A percentile compares a stretch with the other conserved stretches of the same genome.
Conservation (phyloP, 1,284 basidiomycete species). For the Wallemia hederae region DNA sequence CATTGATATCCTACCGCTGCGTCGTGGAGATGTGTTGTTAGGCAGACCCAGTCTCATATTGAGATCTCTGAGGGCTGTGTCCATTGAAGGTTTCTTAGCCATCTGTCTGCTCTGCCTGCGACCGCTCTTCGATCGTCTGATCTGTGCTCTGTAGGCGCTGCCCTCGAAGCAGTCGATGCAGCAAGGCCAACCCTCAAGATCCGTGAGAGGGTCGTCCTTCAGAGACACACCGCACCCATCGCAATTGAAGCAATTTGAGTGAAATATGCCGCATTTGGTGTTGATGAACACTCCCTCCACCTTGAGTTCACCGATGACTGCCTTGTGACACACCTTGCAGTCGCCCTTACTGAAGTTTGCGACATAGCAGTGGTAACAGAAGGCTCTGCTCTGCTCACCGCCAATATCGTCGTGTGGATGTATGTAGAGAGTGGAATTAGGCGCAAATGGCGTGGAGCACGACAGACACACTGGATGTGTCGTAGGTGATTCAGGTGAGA, state of each 20-base stretch:
- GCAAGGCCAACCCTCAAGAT: slow-evolving; percentile 42
- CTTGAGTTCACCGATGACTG: slow-evolving; percentile 33
- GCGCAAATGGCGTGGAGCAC: not conserved
- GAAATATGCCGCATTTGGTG: slow-evolving; percentile 35
- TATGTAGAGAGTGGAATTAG: not conserved
- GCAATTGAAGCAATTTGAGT: slow-evolving; percentile 44
- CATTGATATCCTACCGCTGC: not conserved
- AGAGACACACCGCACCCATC: slow-evolving; percentile 37
- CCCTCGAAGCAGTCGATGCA: slow-evolving; percentile 44
- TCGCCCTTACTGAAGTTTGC: slow-evolving; percentile 36
- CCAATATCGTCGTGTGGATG: not conserved
- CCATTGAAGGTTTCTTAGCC: not conserved
- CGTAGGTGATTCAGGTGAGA: not conserved
- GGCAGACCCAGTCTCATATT: not conserved
- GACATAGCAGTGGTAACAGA: slow-evolving; percentile 39
- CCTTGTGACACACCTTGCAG: slow-evolving; percentile 31
- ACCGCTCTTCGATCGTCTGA: not conserved
- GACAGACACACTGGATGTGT: not conserved
- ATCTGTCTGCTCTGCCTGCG: not conserved
- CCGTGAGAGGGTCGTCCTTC: slow-evolving; percentile 40
- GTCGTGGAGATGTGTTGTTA: not conserved
- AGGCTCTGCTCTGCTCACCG: not conserved
- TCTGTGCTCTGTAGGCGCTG: not conserved
- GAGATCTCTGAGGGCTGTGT: not conserved
- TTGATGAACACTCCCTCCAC: slow-evolving; percentile 44